These are phyloP conservation scores for Halocafeteria seosinensis DNA, from an alignment of 108 stramenopile genomes.

Conservation along the genomic window DNA sequence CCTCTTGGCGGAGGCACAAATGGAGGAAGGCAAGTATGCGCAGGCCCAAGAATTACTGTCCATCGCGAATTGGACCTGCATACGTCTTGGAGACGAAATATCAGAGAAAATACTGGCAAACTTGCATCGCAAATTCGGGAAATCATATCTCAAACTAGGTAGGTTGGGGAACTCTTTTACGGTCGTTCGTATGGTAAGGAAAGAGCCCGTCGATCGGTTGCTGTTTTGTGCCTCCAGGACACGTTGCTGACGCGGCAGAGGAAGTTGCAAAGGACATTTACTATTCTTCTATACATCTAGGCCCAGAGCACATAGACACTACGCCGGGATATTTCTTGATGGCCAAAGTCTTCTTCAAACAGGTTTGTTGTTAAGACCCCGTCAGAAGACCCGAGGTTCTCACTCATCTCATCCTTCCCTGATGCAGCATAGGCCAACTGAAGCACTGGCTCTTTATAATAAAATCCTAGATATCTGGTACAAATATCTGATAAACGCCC, in stretches of 20 bases:
- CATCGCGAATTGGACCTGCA: constrained; percentile 35
- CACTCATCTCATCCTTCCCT: too few relatives aligned
- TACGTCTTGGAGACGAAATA: constrained; percentile 27
- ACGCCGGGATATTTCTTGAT: constrained; percentile 36
- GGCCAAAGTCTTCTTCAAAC: constrained; percentile 35
- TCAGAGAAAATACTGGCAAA: constrained; percentile 19
- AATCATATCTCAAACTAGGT: constrained; percentile 33
- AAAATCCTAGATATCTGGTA: constrained; percentile 46
- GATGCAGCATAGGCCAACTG: constrained; percentile 27
- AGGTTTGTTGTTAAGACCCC: too few relatives aligned
- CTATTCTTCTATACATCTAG: constrained; percentile 22
- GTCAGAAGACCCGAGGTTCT: too few relatives aligned
- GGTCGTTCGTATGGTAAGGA: too few relatives aligned
- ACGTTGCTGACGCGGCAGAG: constrained; percentile 27
- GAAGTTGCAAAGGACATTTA: constrained; percentile 35
- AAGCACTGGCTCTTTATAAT: constrained; percentile 39
- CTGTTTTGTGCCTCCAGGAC: too few relatives aligned
- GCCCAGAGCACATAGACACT: constrained; percentile 38
- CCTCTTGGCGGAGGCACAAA: too few relatives aligned
- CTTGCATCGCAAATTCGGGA: constrained; percentile 42
- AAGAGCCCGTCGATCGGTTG: too few relatives aligned
- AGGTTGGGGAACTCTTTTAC: constrained; percentile 22
- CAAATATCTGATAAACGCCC: constrained; percentile 38
- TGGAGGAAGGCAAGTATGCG: background rate
- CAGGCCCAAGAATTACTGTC: constrained; percentile 14